These are phyloP conservation scores for Neonectria magnoliae DNA, from an alignment of 2,329 filamentous ascomycete species.

Conservation along the genomic window DNA sequence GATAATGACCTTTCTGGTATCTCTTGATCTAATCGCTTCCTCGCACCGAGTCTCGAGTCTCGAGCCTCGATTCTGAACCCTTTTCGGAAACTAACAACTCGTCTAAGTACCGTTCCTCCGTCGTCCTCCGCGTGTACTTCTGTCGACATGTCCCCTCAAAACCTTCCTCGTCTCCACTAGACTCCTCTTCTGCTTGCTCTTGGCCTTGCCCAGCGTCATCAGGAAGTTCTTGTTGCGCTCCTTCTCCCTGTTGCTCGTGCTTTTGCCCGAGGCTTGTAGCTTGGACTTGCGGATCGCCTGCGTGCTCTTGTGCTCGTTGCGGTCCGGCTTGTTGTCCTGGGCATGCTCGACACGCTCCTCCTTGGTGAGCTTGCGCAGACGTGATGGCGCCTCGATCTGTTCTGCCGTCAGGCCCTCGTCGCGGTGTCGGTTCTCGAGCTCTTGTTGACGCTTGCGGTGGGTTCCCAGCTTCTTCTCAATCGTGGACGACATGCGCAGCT, in stretches of 20 bases:
- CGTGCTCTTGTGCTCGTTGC: conserved; percentile 84
- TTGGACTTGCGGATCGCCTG: conserved; percentile 86
- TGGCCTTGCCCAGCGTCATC: conserved; percentile 97
- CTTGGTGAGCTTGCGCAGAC: conserved; percentile 84
- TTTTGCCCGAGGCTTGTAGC: conserved; percentile 91
- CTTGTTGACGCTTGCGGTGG: conserved; percentile 58
- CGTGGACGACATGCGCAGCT: conserved; percentile 79
- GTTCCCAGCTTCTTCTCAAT: conserved; percentile 71
- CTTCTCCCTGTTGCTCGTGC: conserved; percentile 97
- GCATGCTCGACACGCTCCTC: conserved; percentile 89
- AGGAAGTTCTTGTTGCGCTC: conserved; percentile 97
- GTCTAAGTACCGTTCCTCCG: conserved; percentile 71
- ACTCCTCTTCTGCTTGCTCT: conserved; percentile 94
- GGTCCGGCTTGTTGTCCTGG: conserved; percentile 81
- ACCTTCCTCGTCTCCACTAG: conserved; percentile 85
- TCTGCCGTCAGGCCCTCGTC: conserved; percentile 92
- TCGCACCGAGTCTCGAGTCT: not conserved
- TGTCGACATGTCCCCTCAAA: conserved; percentile 81
- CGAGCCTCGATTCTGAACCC: not conserved
- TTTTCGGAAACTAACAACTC: not conserved
- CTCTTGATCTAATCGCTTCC: conserved; percentile 1
- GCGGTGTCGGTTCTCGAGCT: conserved; percentile 68
- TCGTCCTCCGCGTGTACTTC: conserved; percentile 85
- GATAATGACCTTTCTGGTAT: not conserved
- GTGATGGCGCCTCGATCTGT: conserved; percentile 88